Percentiles rank a stretch among this genome's conserved stretches.
phyloP scores from a whole-genome alignment of 1,284 basidiomycete genomes.

The Nidula niveotomentosa region DNA sequence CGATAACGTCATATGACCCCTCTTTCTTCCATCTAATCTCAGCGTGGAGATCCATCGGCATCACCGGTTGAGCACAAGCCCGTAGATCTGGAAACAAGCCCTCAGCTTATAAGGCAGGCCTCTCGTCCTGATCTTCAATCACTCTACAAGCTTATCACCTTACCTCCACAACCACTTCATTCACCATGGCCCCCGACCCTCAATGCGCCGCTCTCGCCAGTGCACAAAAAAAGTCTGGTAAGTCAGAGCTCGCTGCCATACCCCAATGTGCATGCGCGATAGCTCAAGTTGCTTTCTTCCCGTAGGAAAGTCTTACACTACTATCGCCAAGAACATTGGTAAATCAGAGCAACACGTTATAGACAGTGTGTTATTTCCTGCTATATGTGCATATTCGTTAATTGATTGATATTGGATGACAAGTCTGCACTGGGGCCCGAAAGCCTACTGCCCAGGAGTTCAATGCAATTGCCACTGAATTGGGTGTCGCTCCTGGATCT shows the following conservation, averaged over 20 bases:
- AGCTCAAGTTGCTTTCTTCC: background rate
- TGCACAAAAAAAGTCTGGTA: slow-evolving; percentile 53
- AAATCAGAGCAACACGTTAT: slow-evolving; percentile 44
- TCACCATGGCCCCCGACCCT: slow-evolving; percentile 37
- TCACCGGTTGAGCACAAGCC: too few species aligned
- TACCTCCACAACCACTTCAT: slow-evolving; percentile 1
- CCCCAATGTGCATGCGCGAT: too few species aligned
- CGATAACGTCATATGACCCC: too few species aligned
- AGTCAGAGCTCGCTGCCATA: slow-evolving; percentile 1
- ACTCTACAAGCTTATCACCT: background rate
- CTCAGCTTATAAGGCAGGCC: too few species aligned
- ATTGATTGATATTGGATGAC: background rate
- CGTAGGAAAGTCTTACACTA: slow-evolving; percentile 39
- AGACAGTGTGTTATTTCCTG: slow-evolving; percentile 39
- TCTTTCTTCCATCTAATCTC: too few species aligned
- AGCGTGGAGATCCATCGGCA: too few species aligned
- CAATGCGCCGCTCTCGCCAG: slow-evolving; percentile 58
- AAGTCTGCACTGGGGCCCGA: slow-evolving; percentile 51
- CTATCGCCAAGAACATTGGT: slow-evolving; percentile 47
- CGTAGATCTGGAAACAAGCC: too few species aligned
- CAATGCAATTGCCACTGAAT: slow-evolving; percentile 39
- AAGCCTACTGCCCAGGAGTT: slow-evolving; percentile 54
- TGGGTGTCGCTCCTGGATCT: slow-evolving; percentile 9
- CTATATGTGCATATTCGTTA: background rate
- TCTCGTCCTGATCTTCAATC: too few species aligned